These are phyloP conservation scores for Terana coerulea DNA, from an alignment of 768 basidiomycete genomes.

Conservation along the genomic window DNA sequence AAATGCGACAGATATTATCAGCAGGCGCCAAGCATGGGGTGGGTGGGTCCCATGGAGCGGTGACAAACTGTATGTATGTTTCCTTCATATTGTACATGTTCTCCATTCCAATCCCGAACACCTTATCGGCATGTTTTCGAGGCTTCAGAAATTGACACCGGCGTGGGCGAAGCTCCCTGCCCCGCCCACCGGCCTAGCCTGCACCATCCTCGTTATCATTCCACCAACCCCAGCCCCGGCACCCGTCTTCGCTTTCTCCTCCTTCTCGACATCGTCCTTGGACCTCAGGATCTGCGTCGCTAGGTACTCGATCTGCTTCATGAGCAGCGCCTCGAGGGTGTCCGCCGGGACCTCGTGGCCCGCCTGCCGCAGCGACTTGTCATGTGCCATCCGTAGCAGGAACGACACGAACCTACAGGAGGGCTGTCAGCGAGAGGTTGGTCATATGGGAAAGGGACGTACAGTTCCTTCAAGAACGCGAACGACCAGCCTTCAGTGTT, in stretches of 20 bases:
- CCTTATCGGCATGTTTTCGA: too few relatives aligned
- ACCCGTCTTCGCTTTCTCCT: too few relatives aligned
- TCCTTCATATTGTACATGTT: too few relatives aligned
- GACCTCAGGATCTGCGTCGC: conserved; percentile 12
- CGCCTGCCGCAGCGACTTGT: conserved; percentile 9
- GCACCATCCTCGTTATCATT: too few relatives aligned
- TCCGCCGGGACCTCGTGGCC: not conserved
- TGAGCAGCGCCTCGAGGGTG: conserved; percentile 2
- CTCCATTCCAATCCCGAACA: too few relatives aligned
- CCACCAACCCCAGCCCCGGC: too few relatives aligned
- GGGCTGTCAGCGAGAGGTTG: conserved; percentile 14
- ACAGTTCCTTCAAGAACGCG: conserved; percentile 41
- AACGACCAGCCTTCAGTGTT: conserved; percentile 38
- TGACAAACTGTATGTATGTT: too few relatives aligned
- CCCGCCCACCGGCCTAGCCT: too few relatives aligned
- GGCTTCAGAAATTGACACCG: too few relatives aligned
- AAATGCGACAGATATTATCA: conserved; percentile 75
- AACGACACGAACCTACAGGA: conserved; percentile 26
- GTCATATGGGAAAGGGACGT: conserved; percentile 3
- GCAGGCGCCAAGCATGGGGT: conserved; percentile 74
- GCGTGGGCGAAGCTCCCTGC: too few relatives aligned
- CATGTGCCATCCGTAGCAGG: conserved; percentile 31
- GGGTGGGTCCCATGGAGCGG: too few relatives aligned
- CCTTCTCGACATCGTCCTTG: conserved; percentile 5
- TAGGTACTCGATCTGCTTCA: conserved; percentile 15